These are phyloP conservation scores for Teratosphaeria gauchensis DNA, from an alignment of 2,329 filamentous ascomycete species.

Conservation along the genomic window DNA sequence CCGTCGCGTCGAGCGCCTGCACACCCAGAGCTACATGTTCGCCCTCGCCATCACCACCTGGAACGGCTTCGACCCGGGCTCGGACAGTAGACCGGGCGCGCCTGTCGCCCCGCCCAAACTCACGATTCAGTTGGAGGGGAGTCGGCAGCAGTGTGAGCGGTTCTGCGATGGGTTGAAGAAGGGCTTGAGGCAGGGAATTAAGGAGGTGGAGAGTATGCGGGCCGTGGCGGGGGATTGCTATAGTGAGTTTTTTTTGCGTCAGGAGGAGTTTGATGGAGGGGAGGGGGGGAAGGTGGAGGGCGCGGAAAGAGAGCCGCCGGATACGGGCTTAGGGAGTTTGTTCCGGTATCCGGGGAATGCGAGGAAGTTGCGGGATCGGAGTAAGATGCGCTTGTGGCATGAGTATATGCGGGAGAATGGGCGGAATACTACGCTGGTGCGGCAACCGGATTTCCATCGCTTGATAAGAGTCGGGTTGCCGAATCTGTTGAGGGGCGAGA, in stretches of 20 bases:
- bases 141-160: constrained; percentile 77
- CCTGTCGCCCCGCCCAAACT: constrained; percentile 68
- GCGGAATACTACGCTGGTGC: constrained; percentile 80
- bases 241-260: constrained; percentile 60
- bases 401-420: constrained; percentile 92
- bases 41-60: constrained; percentile 90
- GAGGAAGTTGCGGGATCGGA: constrained; percentile 83
- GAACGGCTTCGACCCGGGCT: constrained; percentile 54
- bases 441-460: constrained; percentile 96
- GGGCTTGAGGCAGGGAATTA: constrained; percentile 75
- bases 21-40: constrained; percentile 87
- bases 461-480: constrained; percentile 90
- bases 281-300: constrained; percentile 40
- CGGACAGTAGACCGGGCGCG: constrained; percentile 35
- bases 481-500: constrained; percentile 83
- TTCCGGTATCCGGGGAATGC: constrained; percentile 94
- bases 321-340: constrained; percentile 83
- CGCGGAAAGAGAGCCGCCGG: constrained; percentile 48
- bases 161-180: constrained; percentile 96
- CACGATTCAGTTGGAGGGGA: constrained; percentile 83
- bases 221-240: constrained; percentile 77
- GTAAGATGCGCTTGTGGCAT: constrained; percentile 95
- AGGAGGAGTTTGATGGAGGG: constrained; percentile 17
- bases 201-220: constrained; percentile 76
- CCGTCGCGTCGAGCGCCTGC: constrained; percentile 80